Evolutionary conservation across 2,329 filamentous ascomycete species (phyloP).

Genomic region (Trematosphaeria pertusa): DNA sequence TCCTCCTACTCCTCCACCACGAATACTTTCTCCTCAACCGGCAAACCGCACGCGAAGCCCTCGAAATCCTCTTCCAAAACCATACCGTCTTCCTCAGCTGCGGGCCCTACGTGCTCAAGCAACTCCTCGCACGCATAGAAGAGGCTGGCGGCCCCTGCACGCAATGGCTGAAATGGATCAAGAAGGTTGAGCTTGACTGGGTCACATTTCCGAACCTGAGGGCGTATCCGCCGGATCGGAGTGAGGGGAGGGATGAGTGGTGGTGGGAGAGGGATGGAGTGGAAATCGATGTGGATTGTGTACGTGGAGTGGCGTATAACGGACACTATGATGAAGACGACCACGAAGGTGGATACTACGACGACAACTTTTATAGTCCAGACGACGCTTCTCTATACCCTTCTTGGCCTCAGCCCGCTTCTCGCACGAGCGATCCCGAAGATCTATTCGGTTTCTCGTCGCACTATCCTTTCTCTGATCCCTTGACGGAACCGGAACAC

Average conservation of each 20-base stretch:
- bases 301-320: constrained; percentile 32
- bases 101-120: constrained; percentile 44
- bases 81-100: constrained; percentile 44
- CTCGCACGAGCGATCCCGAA: constrained; percentile 12
- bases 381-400: constrained; percentile 35
- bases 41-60: constrained; percentile 43
- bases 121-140: constrained; percentile 37
- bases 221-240: constrained; percentile 38
- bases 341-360: constrained; percentile 41
- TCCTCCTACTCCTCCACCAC: constrained; percentile 44
- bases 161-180: constrained; percentile 41
- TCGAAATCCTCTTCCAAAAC: constrained; percentile 42
- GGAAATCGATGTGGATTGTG: constrained; percentile 38
- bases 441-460: constrained; percentile 39
- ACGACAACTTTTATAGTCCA: constrained; percentile 44
- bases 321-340: constrained; percentile 43
- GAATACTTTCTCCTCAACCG: constrained; percentile 43
- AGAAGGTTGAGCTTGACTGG: constrained; percentile 44
- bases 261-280: constrained; percentile 30
- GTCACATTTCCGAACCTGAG: constrained; percentile 43
- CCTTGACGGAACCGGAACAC: constrained; percentile 16
- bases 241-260: constrained; percentile 30
- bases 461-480: constrained; percentile 42
- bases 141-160: constrained; percentile 27
- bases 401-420: constrained; percentile 20